These are phyloP conservation scores for Bruguiera parviflora DNA, from an alignment of 345 rosid genomes.

Conservation along the genomic window DNA sequence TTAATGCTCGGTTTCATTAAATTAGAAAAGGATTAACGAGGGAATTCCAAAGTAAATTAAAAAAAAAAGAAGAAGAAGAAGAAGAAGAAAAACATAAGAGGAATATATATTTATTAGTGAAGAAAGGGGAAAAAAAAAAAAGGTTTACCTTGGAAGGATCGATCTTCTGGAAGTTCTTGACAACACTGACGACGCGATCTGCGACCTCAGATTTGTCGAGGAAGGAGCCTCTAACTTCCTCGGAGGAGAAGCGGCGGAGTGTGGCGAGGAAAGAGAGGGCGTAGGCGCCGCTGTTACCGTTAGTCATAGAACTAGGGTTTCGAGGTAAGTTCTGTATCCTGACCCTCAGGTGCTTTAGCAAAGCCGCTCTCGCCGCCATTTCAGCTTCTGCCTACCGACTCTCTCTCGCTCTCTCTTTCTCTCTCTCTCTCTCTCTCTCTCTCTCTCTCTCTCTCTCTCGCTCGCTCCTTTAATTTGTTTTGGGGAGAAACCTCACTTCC, in stretches of 20 bases:
- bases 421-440: background rate
- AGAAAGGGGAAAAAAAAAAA: background rate
- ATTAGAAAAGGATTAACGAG: too few species aligned
- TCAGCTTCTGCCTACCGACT: background rate
- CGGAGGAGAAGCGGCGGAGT: slow-evolving; percentile 58
- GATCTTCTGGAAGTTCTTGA: slow-evolving; percentile 85
- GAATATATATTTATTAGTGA: background rate
- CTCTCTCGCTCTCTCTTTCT: background rate
- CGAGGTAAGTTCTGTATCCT: slow-evolving; percentile 33
- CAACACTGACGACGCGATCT: slow-evolving; percentile 82
- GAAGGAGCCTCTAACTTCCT: slow-evolving; percentile 82
- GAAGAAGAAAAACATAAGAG: too few species aligned
- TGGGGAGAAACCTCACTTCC: too few species aligned
- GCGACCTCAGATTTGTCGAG: slow-evolving; percentile 96
- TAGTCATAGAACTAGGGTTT: slow-evolving; percentile 27
- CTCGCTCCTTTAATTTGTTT: background rate
- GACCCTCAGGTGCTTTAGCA: slow-evolving; percentile 74
- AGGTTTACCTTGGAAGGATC: slow-evolving; percentile 77
- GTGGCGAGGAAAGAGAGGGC: slow-evolving; percentile 39
- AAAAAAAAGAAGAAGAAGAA: too few species aligned
- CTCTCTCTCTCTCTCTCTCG: background rate
- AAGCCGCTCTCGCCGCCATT: slow-evolving; percentile 65
- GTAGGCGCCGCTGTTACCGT: slow-evolving; percentile 8
- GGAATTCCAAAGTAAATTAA: too few species aligned
- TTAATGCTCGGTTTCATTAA: too few species aligned